Evolutionary conservation across 2,329 filamentous ascomycete species (phyloP).

Genomic region (Trichoderma guizhouense): DNA sequence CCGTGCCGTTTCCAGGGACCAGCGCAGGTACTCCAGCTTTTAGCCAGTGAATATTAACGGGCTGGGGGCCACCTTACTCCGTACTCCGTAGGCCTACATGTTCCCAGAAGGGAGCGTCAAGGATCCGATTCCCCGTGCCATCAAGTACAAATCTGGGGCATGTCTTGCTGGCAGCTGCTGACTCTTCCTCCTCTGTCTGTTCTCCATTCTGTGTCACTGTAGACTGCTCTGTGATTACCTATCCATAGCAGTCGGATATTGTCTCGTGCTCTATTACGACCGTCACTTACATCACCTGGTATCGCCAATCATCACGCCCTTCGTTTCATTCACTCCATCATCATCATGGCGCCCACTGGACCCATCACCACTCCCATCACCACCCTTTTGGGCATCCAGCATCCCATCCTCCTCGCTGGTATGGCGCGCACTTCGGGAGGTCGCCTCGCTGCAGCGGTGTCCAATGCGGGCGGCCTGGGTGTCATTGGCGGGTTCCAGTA

Average conservation of each 20-base stretch:
- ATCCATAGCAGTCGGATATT: background rate
- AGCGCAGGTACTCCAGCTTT: background rate
- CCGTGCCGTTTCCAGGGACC: background rate
- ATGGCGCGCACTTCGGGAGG: slow-evolving; percentile 87
- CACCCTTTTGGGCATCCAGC: slow-evolving; percentile 73
- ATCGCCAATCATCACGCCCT: background rate
- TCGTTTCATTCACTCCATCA: background rate
- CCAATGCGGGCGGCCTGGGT: slow-evolving; percentile 81
- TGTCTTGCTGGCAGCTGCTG: background rate
- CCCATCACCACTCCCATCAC: slow-evolving; percentile 76
- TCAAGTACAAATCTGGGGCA: background rate
- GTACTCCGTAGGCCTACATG: background rate
- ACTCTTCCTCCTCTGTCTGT: background rate
- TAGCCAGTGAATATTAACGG: background rate
- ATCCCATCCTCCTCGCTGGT: slow-evolving; percentile 87
- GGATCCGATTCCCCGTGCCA: background rate
- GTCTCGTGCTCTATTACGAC: background rate
- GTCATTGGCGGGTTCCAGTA: slow-evolving; percentile 71
- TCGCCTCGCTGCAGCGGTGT: slow-evolving; percentile 77
- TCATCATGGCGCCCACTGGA: slow-evolving; percentile 41
- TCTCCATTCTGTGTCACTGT: background rate
- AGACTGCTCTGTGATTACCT: background rate
- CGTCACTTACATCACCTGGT: background rate
- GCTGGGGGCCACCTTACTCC: background rate
- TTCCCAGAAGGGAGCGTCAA: background rate